Evolutionary conservation across 805 yeast genomes (phyloP), one percentile per base, ranked within the genome.

Genomic region (Peterozyma toletana): DNA sequence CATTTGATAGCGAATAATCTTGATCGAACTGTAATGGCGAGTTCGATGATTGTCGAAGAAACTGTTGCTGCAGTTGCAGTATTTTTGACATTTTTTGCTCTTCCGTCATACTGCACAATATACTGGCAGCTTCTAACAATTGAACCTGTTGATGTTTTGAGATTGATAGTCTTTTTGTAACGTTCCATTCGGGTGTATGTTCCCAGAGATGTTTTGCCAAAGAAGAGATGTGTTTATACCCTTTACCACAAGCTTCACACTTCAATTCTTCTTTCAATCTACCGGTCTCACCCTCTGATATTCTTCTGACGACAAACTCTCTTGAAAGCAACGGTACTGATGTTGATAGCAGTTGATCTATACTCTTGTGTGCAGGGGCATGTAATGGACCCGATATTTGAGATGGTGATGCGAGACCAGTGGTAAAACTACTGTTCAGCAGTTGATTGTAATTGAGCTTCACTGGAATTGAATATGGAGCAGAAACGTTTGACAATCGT

Each of bases 101-200:
- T 30, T 78, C 84, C 47, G 71, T 81, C 87, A 85, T 80, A 15
- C 86, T 81, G 38, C 86, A 88, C 40, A 86, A 67, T 38, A 86
- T 85, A 41, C 85, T 77, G 5, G 87, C 88, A 30, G 86, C 87
- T 56, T 81, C 95, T 41, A 86, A 68, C 34, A 86, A 68, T 62
- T 86, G 95, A 13, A 86, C 95, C 59, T 86, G 95, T 61, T 86
- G 95, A 62, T 86, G 95, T 60, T 86, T 86, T n/a, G 87, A 81
- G 33, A 88, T 86, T 33, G 83, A 67, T 43, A 87, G 67, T 58
- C 84, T 85, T 52, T 86, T 83, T 3, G 96, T 88, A 59, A 83
- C 82, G 54, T 80, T 85, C 96, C 96, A 87, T 58, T 88, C 96
- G 0, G 96, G 95, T 0, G 96, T 87, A 60, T 87, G 96, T 57